A percentile compares a stretch with the other conserved stretches of the same genome.
phyloP scores from a whole-genome alignment of 768 basidiomycete genomes.

The Mycena pura region DNA sequence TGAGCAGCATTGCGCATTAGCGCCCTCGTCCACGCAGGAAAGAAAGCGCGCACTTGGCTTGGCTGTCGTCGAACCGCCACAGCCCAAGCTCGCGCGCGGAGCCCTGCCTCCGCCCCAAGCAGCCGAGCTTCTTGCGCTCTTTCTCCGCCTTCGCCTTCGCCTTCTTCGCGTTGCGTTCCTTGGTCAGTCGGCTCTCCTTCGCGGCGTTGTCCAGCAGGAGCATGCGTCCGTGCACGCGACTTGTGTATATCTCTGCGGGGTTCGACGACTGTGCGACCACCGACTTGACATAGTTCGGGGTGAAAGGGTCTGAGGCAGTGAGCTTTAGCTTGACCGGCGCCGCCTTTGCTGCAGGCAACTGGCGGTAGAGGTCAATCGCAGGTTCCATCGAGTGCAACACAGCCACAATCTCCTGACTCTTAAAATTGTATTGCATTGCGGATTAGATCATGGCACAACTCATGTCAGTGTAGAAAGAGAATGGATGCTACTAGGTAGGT shows the following conservation, averaged over 20 bases:
- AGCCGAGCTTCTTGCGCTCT: slow-evolving; percentile 51
- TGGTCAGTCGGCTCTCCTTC: slow-evolving; percentile 59
- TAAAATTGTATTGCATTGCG: slow-evolving; percentile 24
- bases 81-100: slow-evolving; percentile 60
- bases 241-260: slow-evolving; percentile 63
- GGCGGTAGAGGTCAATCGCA: slow-evolving; percentile 22
- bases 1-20: slow-evolving; percentile 34
- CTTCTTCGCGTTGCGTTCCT: slow-evolving; percentile 56
- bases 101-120: slow-evolving; percentile 55
- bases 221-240: slow-evolving; percentile 70
- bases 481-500: slow-evolving; percentile 18
- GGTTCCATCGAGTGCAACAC: background rate
- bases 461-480: slow-evolving; percentile 25
- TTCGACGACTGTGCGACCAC: slow-evolving; percentile 62
- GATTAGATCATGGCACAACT: slow-evolving; percentile 24
- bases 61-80: slow-evolving; percentile 67
- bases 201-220: slow-evolving; percentile 75
- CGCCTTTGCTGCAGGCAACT: slow-evolving; percentile 15
- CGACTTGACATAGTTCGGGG: slow-evolving; percentile 66
- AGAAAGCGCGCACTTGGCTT: slow-evolving; percentile 55
- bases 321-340: slow-evolving; percentile 39
- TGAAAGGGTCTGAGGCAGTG: slow-evolving; percentile 56
- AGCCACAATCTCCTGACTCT: slow-evolving; percentile 16
- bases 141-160: slow-evolving; percentile 50
- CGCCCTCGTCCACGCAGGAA: background rate